Evolutionary conservation across 768 basidiomycete genomes (phyloP).

Genomic region (Mycena haematopus): DNA sequence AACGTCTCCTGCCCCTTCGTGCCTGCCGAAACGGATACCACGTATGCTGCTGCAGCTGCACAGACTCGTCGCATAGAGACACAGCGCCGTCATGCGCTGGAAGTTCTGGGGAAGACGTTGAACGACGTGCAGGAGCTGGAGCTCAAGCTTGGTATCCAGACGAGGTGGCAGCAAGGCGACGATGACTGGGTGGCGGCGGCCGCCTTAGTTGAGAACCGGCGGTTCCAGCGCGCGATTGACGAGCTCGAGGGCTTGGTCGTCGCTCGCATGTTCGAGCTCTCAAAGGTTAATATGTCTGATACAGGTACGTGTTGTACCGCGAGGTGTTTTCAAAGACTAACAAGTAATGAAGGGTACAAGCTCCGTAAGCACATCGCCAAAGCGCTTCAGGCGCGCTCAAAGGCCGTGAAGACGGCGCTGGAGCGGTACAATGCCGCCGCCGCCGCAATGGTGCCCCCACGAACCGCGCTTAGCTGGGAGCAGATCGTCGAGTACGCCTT

Average conservation of each 20-base stretch:
- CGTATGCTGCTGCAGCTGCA: not conserved
- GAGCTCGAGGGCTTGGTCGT: slow-evolving; percentile 30
- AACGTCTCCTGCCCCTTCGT: too few species aligned
- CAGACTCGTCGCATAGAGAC: slow-evolving; percentile 15
- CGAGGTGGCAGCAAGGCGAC: not conserved
- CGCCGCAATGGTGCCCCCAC: not conserved
- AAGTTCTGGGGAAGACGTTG: slow-evolving; percentile 15
- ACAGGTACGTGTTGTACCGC: slow-evolving; percentile 29
- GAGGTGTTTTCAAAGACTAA: too few species aligned
- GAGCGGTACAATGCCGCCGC: not conserved
- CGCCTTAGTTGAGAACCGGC: slow-evolving; percentile 9
- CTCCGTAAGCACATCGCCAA: not conserved
- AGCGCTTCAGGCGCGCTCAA: not conserved
- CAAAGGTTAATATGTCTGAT: slow-evolving; percentile 22
- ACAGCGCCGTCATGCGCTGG: slow-evolving; percentile 22
- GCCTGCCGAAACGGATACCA: too few species aligned
- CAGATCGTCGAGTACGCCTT: not conserved
- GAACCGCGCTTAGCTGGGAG: not conserved
- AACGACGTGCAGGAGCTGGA: slow-evolving; percentile 12
- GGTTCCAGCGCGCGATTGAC: slow-evolving; percentile 29
- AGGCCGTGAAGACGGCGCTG: not conserved
- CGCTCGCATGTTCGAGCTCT: slow-evolving; percentile 30
- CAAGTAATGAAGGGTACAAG: not conserved
- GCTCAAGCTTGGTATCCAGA: not conserved
- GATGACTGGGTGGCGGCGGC: slow-evolving; percentile 27